Evolutionary conservation across 768 basidiomycete genomes (phyloP).

Genomic region (Tulasnella sp.): DNA sequence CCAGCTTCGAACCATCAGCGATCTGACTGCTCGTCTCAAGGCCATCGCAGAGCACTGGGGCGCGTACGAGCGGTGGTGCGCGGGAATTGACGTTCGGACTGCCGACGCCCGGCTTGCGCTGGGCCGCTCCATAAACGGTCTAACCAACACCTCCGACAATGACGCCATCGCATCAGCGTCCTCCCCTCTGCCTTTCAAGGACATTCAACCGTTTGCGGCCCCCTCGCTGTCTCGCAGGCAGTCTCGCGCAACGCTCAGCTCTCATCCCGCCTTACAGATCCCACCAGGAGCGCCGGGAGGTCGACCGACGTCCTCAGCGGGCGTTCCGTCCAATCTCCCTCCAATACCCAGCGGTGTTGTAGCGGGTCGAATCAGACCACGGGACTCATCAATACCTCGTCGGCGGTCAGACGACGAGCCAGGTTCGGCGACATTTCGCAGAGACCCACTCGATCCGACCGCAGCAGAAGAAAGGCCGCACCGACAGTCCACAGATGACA

Average conservation of each 20-base stretch:
- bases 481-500: slow-evolving; percentile 7
- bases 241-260: slow-evolving; percentile 5
- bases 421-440: slow-evolving; percentile 11
- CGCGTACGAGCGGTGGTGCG: slow-evolving; percentile 18
- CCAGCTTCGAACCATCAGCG: slow-evolving; percentile 19
- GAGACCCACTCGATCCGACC: slow-evolving; percentile 11
- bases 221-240: neutral
- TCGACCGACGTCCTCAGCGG: slow-evolving; percentile 6
- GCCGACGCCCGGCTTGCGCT: slow-evolving; percentile 17
- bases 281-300: slow-evolving; percentile 24
- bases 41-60: slow-evolving; percentile 16
- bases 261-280: slow-evolving; percentile 8
- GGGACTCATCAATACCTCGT: slow-evolving; percentile 13
- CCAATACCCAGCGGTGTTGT: slow-evolving; percentile 24
- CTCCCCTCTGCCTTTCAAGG: slow-evolving; percentile 19
- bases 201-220: neutral
- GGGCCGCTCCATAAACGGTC: slow-evolving; percentile 5
- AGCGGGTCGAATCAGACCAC: slow-evolving; percentile 11
- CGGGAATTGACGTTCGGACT: slow-evolving; percentile 10
- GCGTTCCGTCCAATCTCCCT: slow-evolving; percentile 20
- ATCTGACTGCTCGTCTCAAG: slow-evolving; percentile 12
- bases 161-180: neutral
- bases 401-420: slow-evolving; percentile 12
- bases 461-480: slow-evolving; percentile 14
- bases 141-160: slow-evolving; percentile 8